Conservation (phyloP, 1,284 basidiomycete genomes). For the Leccinum angustisporum region DNA sequence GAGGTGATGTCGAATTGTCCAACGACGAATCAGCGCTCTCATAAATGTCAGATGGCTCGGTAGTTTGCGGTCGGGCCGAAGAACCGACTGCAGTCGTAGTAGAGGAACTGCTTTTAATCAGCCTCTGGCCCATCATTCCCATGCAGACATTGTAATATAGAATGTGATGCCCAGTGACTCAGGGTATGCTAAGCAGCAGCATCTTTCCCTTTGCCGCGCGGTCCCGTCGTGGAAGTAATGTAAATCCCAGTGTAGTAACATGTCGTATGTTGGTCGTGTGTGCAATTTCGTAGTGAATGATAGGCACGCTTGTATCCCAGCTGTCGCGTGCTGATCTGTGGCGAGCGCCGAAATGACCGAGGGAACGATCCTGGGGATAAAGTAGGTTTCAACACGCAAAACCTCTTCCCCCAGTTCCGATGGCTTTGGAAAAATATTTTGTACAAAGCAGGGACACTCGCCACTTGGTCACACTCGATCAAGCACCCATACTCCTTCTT, state of each 20-base stretch:
- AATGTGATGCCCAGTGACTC: not conserved
- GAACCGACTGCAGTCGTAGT: not conserved
- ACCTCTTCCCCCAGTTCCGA: not conserved
- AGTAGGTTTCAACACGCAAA: not conserved
- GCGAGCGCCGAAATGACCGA: conserved; percentile 2
- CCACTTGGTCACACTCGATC: not conserved
- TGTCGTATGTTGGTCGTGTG: not conserved
- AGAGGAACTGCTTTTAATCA: not conserved
- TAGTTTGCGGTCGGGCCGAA: not conserved
- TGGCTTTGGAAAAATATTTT: not conserved
- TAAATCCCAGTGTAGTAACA: not conserved
- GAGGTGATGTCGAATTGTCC: not conserved
- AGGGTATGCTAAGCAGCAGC: not conserved
- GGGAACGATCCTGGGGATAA: not conserved
- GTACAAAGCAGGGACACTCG: not conserved
- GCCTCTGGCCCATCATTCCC: not conserved
- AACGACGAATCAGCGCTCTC: not conserved
- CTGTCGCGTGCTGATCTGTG: not conserved
- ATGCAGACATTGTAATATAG: not conserved
- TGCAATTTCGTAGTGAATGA: not conserved
- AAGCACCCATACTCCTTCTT: not conserved
- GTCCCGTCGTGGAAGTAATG: not conserved
- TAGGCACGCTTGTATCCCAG: not conserved
- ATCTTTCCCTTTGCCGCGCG: not conserved
- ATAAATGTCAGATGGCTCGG: not conserved